Percentiles rank a stretch among this genome's conserved stretches.
Conservation (phyloP, 192 early-diverging fungal genomes). For the Podochytrium sp. region DNA sequence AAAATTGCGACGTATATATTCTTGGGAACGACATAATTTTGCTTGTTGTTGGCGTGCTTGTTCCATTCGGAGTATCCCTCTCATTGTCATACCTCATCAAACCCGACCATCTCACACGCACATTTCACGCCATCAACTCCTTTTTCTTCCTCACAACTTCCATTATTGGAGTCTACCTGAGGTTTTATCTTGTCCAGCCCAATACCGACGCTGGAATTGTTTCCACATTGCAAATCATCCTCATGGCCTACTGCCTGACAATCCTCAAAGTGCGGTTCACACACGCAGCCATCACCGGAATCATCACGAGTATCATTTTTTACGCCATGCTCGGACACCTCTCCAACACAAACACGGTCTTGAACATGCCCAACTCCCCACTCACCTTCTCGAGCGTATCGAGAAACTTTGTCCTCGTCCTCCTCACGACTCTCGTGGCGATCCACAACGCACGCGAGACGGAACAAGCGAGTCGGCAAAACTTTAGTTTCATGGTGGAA, state of each 20-base stretch:
- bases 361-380: neutral
- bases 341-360: neutral
- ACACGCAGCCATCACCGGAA: slow-evolving; percentile 1
- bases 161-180: neutral
- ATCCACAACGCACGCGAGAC: neutral
- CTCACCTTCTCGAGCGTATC: neutral
- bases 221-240: slow-evolving; percentile 3
- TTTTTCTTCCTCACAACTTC: slow-evolving; percentile 16
- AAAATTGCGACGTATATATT: slow-evolving; percentile 40
- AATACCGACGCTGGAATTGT: neutral
- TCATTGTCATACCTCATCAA: slow-evolving; percentile 24
- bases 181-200: slow-evolving; percentile 23
- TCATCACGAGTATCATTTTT: neutral
- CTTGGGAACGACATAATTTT: slow-evolving; percentile 37
- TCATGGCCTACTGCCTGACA: neutral
- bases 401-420: slow-evolving; percentile 4
- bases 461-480: neutral
- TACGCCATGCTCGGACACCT: slow-evolving; percentile 11
- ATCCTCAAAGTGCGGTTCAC: slow-evolving; percentile 1
- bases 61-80: slow-evolving; percentile 34
- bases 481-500: slow-evolving; percentile 3
- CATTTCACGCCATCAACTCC: neutral
- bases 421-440: neutral
- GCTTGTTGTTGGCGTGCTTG: slow-evolving; percentile 35
- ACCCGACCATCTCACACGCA: neutral